These are phyloP conservation scores for Metschnikowia cubensis DNA, from an alignment of 805 yeast species.

Conservation along the genomic window DNA sequence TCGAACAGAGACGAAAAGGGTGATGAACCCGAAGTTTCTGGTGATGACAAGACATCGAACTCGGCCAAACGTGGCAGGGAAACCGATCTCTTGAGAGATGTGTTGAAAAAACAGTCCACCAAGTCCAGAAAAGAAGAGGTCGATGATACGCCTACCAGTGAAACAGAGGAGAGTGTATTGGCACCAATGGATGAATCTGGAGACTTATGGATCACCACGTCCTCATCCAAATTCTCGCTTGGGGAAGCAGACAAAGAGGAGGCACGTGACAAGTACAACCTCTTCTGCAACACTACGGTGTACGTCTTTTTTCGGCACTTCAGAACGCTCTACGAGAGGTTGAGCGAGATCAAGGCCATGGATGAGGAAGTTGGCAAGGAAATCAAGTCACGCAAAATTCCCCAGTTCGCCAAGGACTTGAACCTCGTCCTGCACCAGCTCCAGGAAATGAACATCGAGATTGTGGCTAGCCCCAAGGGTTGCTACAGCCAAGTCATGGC, in stretches of 20 bases:
- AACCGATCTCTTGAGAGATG: constrained; percentile 55
- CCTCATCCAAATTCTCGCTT: constrained; percentile 26
- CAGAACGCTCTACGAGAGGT: constrained; percentile 74
- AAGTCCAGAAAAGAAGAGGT: constrained; percentile 33
- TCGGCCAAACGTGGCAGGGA: constrained; percentile 46
- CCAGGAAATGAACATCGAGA: constrained; percentile 73
- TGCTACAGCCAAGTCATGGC: constrained; percentile 76
- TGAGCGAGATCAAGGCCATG: constrained; percentile 69
- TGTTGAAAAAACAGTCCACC: constrained; percentile 48
- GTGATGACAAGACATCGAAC: constrained; percentile 13
- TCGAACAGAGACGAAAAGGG: constrained; percentile 17
- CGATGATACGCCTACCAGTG: constrained; percentile 30
- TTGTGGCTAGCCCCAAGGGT: constrained; percentile 50
- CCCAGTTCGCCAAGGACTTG: constrained; percentile 82
- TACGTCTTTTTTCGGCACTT: constrained; percentile 87
- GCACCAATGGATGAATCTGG: constrained; percentile 35
- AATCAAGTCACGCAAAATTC: constrained; percentile 55
- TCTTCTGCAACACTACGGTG: constrained; percentile 84
- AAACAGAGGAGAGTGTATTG: constrained; percentile 27
- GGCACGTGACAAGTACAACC: constrained; percentile 57
- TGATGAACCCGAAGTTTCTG: constrained; percentile 15
- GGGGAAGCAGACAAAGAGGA: constrained; percentile 25
- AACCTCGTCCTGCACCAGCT: constrained; percentile 77
- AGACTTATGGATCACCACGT: constrained; percentile 42
- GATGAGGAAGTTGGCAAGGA: constrained; percentile 72